Evolutionary conservation across 163 green algal species (phyloP), one percentile per base, ranked within the genome.

Genomic region (Chlorella variabilis): DNA sequence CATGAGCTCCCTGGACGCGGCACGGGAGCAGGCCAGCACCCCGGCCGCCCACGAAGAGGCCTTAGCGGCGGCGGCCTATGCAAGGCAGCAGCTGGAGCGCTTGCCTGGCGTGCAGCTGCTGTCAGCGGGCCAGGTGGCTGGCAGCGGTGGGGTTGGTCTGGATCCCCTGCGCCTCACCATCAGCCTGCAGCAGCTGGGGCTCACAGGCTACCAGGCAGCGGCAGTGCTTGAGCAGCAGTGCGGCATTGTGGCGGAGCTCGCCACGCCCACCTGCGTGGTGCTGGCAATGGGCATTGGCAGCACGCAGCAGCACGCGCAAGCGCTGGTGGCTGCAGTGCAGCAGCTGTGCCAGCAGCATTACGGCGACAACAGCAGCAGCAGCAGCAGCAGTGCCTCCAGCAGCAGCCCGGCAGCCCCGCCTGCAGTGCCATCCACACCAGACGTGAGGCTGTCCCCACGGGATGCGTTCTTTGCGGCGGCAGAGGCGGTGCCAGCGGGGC

Each of bases 1-100:
- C 25, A 87, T 99, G 88, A 87, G 91, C 2, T 98, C 94, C 0
- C 84, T 98, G 58, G 95, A 98, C 75, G 93, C 91, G 3, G 95
- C 96, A 2, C 70, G 88, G 15, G 77, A 71, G 0, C 86, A 91
- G 68, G 93, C 89, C 13, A 34, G 51, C 20, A 63, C 78, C 8
- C 69, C 84, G 0, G 85, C 63, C 15, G 75, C 69, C 5, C 90
- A 85, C 42, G 25, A 78, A 0, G 71, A 78, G 51, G 61, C 89
- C 17, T 29, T 92, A 27, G 61, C 39, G 5, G 91, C 87, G 15
- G 90, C 90, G 11, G 51, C 74, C 49, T 70, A 78, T 29, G 84
- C 78, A 15, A 61, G 85, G 15, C 36, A 76, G 2, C 29, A 54
- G 36, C 63, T 93, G 68, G 6, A 36, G 1, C 2, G 13, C 0